Evolutionary conservation across 1,284 basidiomycete genomes (phyloP), one percentile per base, ranked within the genome.

Genomic region (Cutaneotrichosporon dermatis): DNA sequence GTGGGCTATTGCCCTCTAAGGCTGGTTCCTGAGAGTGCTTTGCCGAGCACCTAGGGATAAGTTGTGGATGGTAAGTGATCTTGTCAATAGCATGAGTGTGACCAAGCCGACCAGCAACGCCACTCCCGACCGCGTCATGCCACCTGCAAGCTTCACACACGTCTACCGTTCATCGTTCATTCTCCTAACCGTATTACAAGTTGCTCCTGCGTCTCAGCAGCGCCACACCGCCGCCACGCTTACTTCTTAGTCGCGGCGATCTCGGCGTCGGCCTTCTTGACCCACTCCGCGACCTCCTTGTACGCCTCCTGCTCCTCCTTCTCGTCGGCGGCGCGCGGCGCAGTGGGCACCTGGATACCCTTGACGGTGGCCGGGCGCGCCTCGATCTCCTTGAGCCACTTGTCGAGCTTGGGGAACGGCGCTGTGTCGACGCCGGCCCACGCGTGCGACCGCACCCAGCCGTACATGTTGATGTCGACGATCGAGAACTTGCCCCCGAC

Each of bases 401-500:
- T 78, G 78, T 84, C 82, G 51, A 88, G 70, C 51, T 76, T 76
- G 0, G 87, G 85, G 79, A 80, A 88, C 54, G 83, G 80, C 45
- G 82, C 79, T 40, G 88, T 74, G 35, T 76, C 80, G 48, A 86
- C 77, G 15, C 83, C 83, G 7, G 82, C 76, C 66, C 77, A 81
- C 8, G 61, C 58, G 68, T 83, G 78, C 12, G 70, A 56, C 16
- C 80, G 74, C 36, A 88, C 80, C 85, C 85, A 86, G 51, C 69
- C 68, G 63, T 54, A 70, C 56, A 68, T 66, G 60, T 73, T 76
- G 60, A 77, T 76, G 67, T 79, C 77, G 16, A 69, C 88, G 40
- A 90, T 79, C 45, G 81, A 84, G 76, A 83, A 88, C 58, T 83
- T 84, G 36, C 84, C 77, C 10, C 89, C 89, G 9, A 84, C 87